Conservation (phyloP, 2,329 filamentous ascomycete species). For the Aspergillus quadrilineatus region DNA sequence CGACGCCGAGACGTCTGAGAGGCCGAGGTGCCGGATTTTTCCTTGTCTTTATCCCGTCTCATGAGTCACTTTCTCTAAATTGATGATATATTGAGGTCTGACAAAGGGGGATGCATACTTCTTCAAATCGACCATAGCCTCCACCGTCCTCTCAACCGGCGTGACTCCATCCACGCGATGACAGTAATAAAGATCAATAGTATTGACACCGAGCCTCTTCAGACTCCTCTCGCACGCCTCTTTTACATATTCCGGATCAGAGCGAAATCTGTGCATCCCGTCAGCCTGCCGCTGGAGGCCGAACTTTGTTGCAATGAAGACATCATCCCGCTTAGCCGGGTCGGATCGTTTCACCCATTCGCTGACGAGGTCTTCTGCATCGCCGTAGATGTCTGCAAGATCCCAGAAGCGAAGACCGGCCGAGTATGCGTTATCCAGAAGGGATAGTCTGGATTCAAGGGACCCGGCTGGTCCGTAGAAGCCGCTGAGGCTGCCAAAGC, state of each 20-base stretch:
- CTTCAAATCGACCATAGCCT: conserved; percentile 47
- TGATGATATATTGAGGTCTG: neutral
- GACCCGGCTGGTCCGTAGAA: conserved; percentile 21
- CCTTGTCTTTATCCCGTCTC: conserved; percentile 33
- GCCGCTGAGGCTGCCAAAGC: conserved; percentile 11
- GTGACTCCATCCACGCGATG: conserved; percentile 46
- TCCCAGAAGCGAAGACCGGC: conserved; percentile 36
- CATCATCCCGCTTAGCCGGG: conserved; percentile 37
- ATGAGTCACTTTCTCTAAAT: neutral
- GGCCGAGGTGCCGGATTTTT: conserved; percentile 52
- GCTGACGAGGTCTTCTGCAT: conserved; percentile 32
- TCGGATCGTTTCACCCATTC: conserved; percentile 40
- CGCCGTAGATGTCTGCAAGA: conserved; percentile 33
- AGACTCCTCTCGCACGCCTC: conserved; percentile 38
- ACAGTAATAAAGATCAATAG: conserved; percentile 47
- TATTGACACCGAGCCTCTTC: conserved; percentile 36
- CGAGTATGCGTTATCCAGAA: conserved; percentile 33
- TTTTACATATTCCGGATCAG: conserved; percentile 39
- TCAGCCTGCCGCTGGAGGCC: conserved; percentile 19
- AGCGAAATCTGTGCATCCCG: conserved; percentile 26
- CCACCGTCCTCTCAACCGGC: conserved; percentile 47
- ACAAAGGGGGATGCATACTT: conserved; percentile 20
- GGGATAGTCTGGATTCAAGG: conserved; percentile 18
- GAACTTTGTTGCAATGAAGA: conserved; percentile 43
- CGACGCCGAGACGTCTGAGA: conserved; percentile 46